These are phyloP conservation scores for Pueraria montana DNA, from an alignment of 306 rosid species.

Conservation along the genomic window DNA sequence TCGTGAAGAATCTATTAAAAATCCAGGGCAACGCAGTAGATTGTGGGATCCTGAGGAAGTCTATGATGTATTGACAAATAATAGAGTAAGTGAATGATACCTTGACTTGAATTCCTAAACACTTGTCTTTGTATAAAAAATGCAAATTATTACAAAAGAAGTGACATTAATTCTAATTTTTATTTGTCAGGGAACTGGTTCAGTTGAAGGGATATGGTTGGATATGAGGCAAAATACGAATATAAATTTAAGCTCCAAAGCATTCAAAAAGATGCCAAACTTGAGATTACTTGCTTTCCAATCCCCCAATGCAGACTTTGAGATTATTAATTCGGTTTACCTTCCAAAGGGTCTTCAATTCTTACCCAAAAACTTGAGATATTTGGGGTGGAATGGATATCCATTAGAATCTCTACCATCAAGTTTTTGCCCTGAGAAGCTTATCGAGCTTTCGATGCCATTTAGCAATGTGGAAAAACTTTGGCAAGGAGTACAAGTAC, in stretches of 20 bases:
- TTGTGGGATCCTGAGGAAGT: slow-evolving; percentile 16
- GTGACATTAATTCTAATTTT: neutral
- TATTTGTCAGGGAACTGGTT: slow-evolving; percentile 4
- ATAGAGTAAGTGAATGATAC: slow-evolving; percentile 16
- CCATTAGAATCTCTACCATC: slow-evolving; percentile 18
- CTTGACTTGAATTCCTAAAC: neutral
- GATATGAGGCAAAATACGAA: neutral
- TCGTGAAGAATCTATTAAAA: slow-evolving; percentile 2
- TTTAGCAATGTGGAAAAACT: neutral
- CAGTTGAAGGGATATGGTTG: slow-evolving; percentile 4
- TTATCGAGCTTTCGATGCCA: neutral
- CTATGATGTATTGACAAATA: neutral
- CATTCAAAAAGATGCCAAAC: slow-evolving; percentile 30
- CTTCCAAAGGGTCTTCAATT: neutral
- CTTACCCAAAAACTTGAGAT: slow-evolving; percentile 7
- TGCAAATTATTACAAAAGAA: neutral
- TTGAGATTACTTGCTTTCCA: slow-evolving; percentile 20
- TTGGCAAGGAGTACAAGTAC: slow-evolving; percentile 33
- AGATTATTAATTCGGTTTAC: neutral
- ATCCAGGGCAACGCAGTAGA: slow-evolving; percentile 21
- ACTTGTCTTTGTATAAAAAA: neutral
- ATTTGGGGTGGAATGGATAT: slow-evolving; percentile 11
- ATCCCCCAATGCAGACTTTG: neutral
- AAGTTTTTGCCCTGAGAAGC: neutral
- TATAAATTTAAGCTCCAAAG: neutral